phyloP scores from a whole-genome alignment of 148 eudicot genomes.

The Dysphania ambrosioides region DNA sequence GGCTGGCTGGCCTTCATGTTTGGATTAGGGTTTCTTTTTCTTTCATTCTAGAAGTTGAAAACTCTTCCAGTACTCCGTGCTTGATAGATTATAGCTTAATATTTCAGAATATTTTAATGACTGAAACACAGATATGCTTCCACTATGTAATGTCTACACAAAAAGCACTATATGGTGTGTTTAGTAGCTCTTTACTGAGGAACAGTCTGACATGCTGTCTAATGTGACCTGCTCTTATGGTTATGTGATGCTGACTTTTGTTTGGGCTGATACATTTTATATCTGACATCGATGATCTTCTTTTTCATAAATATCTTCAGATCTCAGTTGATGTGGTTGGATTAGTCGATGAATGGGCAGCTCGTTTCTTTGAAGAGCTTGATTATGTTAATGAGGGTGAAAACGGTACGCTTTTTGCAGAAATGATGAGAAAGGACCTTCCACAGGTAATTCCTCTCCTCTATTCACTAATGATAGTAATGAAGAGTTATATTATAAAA shows the following conservation, averaged over 20 bases:
- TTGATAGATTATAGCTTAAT: no score
- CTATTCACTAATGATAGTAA: background rate
- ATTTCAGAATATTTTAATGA: no score
- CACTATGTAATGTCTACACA: background rate
- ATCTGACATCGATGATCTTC: background rate
- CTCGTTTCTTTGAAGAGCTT: constrained; percentile 98
- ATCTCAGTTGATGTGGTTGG: constrained; percentile 94
- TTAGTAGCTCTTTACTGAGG: background rate
- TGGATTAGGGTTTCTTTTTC: no score
- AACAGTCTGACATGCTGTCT: background rate
- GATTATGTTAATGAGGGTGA: constrained; percentile 98
- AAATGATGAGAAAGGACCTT: constrained; percentile 96
- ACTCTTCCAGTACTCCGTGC: no score
- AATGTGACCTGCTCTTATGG: background rate
- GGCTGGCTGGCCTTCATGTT: no score
- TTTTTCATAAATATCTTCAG: constrained; percentile 31
- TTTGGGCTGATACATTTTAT: background rate
- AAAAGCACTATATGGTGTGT: background rate
- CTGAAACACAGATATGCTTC: no score
- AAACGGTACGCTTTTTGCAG: constrained; percentile 90
- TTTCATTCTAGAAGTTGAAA: no score
- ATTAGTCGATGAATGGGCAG: constrained; percentile 98
- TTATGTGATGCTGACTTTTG: background rate
- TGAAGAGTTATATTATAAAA: background rate
- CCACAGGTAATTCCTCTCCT: constrained; percentile 63